A percentile compares a stretch with the other conserved stretches of the same genome.
These are phyloP conservation scores for Cercospora brassicicola DNA, from an alignment of 2,329 filamentous ascomycete species.

Conservation along the genomic window DNA sequence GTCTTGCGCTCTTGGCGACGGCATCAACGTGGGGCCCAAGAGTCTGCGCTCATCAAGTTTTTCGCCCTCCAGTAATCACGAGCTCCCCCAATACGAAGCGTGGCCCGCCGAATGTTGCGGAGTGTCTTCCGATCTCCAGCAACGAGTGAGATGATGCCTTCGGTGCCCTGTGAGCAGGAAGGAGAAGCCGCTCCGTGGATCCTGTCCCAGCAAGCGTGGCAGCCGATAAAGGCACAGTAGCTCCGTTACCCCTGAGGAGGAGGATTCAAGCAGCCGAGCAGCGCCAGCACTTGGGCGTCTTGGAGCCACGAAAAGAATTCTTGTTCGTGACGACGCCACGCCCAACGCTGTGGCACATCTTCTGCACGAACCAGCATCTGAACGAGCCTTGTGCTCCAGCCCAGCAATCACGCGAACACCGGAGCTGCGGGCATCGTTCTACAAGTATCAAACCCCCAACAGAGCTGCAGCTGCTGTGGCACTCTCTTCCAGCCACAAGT, in stretches of 20 bases:
- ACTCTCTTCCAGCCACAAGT: neutral
- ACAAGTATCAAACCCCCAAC: neutral
- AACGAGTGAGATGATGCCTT: neutral
- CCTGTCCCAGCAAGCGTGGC: neutral
- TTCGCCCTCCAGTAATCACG: neutral
- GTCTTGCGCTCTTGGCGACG: neutral
- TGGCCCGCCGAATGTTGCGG: neutral
- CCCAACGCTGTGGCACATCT: neutral
- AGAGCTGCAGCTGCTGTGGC: neutral
- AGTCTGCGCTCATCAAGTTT: neutral
- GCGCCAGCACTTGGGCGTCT: neutral
- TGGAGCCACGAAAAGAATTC: neutral
- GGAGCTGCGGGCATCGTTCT: neutral
- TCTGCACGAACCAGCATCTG: conserved; percentile 6
- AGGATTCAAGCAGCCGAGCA: neutral
- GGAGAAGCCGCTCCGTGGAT: neutral
- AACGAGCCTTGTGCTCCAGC: neutral
- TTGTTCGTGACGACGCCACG: neutral
- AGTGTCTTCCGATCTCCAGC: neutral
- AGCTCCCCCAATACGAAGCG: neutral
- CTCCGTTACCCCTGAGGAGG: neutral
- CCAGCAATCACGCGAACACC: neutral
- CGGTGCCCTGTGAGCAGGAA: neutral
- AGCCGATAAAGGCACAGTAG: neutral
- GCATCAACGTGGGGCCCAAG: neutral